Percentiles rank a stretch among this genome's conserved stretches.
Conservation (phyloP, 306 rosid genomes). For the Glycyrrhiza uralensis region DNA sequence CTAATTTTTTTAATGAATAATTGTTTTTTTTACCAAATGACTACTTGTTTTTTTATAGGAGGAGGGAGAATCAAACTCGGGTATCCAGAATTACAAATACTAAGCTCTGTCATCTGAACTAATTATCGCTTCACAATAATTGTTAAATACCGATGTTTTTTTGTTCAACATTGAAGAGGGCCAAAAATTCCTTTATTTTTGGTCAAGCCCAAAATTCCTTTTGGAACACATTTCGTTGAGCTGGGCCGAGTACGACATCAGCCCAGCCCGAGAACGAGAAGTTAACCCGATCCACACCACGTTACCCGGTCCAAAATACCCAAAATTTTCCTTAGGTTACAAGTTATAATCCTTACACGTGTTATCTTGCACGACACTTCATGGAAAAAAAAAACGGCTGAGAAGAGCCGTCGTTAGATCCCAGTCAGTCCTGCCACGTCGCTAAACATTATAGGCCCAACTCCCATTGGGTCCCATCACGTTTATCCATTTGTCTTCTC, state of each 20-base stretch:
- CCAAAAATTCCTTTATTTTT: no score
- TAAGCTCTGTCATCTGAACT: no score
- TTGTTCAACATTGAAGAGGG: no score
- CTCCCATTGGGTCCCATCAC: slow-evolving; percentile 36
- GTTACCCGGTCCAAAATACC: neutral
- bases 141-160: no score
- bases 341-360: slow-evolving; percentile 19
- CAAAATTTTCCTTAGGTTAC: neutral
- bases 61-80: no score
- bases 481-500: slow-evolving; percentile 63
- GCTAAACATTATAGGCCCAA: slow-evolving; percentile 12
- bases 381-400: slow-evolving; percentile 30
- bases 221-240: no score
- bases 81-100: no score
- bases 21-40: no score
- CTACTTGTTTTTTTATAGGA: no score
- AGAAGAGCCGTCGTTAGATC: slow-evolving; percentile 24
- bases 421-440: slow-evolving; percentile 40
- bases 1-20: no score
- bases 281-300: neutral
- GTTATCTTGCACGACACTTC: slow-evolving; percentile 32
- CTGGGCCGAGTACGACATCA: neutral
- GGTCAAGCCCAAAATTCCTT: no score
- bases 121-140: no score
- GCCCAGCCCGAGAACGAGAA: neutral